Evolutionary conservation across 495 filamentous ascomycete species (phyloP).

Genomic region (Usnea hakonensis): DNA sequence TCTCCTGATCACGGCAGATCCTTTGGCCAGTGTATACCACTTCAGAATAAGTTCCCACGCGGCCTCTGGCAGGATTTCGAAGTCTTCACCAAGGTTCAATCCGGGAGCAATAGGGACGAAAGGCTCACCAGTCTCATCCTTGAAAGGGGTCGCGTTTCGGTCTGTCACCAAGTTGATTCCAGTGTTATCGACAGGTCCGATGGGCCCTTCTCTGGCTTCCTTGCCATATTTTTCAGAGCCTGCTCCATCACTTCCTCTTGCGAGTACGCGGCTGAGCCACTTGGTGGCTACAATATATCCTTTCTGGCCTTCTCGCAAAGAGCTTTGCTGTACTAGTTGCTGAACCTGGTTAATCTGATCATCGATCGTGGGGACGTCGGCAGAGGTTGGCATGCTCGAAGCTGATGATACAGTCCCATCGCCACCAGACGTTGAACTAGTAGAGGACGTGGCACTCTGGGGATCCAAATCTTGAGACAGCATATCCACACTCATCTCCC

Average conservation of each 20-base stretch:
- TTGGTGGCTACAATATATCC: conserved; percentile 69
- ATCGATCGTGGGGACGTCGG: conserved; percentile 53
- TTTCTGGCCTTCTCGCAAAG: conserved; percentile 58
- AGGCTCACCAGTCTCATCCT: conserved; percentile 46
- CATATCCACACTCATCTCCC: conserved; percentile 32
- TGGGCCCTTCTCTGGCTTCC: conserved; percentile 50
- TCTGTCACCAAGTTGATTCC: conserved; percentile 47
- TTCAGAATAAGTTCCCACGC: conserved; percentile 74
- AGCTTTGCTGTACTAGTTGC: conserved; percentile 38
- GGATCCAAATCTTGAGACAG: conserved; percentile 13
- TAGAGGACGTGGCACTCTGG: conserved; percentile 15
- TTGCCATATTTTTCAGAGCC: conserved; percentile 49
- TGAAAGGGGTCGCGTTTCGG: conserved; percentile 33
- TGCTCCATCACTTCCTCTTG: conserved; percentile 50
- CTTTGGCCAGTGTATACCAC: conserved; percentile 71
- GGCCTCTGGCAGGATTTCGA: conserved; percentile 64
- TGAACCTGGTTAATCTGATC: conserved; percentile 69
- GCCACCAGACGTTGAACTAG: conserved; percentile 16
- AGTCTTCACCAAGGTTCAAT: conserved; percentile 56
- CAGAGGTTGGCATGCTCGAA: conserved; percentile 14
- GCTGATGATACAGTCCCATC: conserved; percentile 16
- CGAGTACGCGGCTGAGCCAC: conserved; percentile 72
- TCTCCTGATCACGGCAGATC: conserved; percentile 65
- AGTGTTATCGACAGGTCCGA: conserved; percentile 84
- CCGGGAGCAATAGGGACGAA: conserved; percentile 75